phyloP scores from a whole-genome alignment of 2,329 filamentous ascomycete species.

The Scytalidium sp. region DNA sequence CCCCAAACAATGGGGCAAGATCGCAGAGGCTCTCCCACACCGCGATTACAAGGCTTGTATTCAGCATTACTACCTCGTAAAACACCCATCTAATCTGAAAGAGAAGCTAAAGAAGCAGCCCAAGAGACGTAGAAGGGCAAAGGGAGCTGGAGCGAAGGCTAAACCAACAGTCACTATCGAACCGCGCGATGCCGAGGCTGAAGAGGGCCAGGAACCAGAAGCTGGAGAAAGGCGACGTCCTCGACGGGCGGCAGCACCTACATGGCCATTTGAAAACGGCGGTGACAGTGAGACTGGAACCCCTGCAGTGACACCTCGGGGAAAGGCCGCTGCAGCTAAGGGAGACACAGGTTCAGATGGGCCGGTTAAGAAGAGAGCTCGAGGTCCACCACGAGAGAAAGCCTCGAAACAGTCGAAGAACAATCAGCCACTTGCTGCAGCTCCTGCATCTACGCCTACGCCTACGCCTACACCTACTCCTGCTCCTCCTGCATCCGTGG shows the following conservation, averaged over 20 bases:
- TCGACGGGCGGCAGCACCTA: slow-evolving; percentile 66
- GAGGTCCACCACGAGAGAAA: slow-evolving; percentile 24
- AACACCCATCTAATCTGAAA: slow-evolving; percentile 71
- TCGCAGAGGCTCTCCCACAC: slow-evolving; percentile 64
- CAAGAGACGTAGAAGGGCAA: slow-evolving; percentile 47
- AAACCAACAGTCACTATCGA: slow-evolving; percentile 64
- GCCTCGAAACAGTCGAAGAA: slow-evolving; percentile 25
- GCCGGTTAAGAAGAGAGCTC: slow-evolving; percentile 34
- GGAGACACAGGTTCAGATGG: slow-evolving; percentile 34
- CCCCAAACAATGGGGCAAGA: slow-evolving; percentile 79
- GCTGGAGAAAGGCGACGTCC: slow-evolving; percentile 55
- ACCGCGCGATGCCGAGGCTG: slow-evolving; percentile 37
- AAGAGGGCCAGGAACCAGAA: slow-evolving; percentile 30
- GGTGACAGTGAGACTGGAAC: slow-evolving; percentile 59
- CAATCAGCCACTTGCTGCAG: slow-evolving; percentile 26
- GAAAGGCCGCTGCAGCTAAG: slow-evolving; percentile 43
- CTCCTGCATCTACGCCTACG: slow-evolving; percentile 11
- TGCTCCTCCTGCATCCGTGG: slow-evolving; percentile 10
- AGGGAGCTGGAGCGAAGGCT: slow-evolving; percentile 52
- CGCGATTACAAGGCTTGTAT: slow-evolving; percentile 78
- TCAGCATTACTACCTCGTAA: slow-evolving; percentile 82
- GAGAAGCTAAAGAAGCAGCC: slow-evolving; percentile 68
- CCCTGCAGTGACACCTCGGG: slow-evolving; percentile 54
- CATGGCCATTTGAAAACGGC: slow-evolving; percentile 61
- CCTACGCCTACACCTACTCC: slow-evolving; percentile 17